Base-by-base conservation (phyloP, 2,329 filamentous ascomycete genomes). In the Metarhizium rileyi region DNA sequence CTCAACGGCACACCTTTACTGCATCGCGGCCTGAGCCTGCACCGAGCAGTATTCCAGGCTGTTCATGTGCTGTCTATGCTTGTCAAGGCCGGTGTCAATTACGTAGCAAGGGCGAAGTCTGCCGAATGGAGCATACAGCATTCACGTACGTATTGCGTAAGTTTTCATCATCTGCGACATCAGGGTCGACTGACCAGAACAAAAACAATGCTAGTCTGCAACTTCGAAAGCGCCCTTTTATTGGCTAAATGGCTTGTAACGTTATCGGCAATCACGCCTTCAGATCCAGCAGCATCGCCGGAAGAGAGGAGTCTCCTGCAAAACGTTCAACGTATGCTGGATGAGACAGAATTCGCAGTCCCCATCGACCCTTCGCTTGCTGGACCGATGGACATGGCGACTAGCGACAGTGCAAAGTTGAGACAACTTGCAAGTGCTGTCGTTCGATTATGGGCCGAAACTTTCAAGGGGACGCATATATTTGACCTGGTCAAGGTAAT, bases 11-110 rank as follows among this genome's bases (percentile, higher is more conserved):
- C 78, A 18, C 79, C 81, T 1, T 68, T 77, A 25, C 72, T 84
- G 10, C 70, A 77, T 20, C 73, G 83, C 47, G 82, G 76, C 48
- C 68, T 75, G 20, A 76, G 78, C 28, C 71, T 86, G 23, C 80
- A 78, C 30, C 71, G 81, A 43, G 83, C 83, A 1, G 76, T 86
- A 0, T 74, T 84, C 26, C 83, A 87, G 57, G 80, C 81, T 1
- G 78, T 83, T 26, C 83, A 86, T 59, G 82, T 83, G 0, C 67
- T 87, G 33, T 83, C 81, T 3, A 81, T 85, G 69, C 68, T 83
- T 23, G 78, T 84, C 51, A 83, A 82, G 60, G 71, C 74, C 14
- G 79, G 79, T 0, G 78, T 83, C 20, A 80, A 79, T 56, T 82
- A 80, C 55, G 77, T 82, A 44, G 78, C 79, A 40, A 73, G 76